A percentile compares a stretch with the other conserved stretches of the same genome.
These are phyloP conservation scores for Neofusicoccum cordaticola DNA, from an alignment of 2,329 filamentous ascomycete species.

Conservation along the genomic window DNA sequence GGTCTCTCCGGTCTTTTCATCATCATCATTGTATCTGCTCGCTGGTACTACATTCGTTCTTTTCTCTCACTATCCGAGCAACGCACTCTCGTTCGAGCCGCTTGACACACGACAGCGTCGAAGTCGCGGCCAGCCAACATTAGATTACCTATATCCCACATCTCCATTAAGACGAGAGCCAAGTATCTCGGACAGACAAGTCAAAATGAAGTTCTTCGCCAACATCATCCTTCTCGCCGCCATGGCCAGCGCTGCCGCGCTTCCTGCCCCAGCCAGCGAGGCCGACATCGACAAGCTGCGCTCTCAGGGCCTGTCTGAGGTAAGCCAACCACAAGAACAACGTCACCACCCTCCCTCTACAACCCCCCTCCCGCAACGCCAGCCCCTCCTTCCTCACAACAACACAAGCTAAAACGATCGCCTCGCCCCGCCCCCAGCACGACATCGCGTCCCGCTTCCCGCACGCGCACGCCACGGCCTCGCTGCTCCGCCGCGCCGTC, in stretches of 20 bases:
- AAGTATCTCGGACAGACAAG: not conserved
- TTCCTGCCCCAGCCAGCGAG: conserved; percentile 5
- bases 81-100: not conserved
- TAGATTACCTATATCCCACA: not conserved
- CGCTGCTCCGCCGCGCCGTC: conserved; percentile 22
- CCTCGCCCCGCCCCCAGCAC: not conserved
- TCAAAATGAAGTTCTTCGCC: conserved; percentile 7
- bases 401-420: not conserved
- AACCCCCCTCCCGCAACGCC: not conserved
- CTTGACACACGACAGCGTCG: not conserved
- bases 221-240: not conserved
- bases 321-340: not conserved
- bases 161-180: not conserved
- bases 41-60: not conserved
- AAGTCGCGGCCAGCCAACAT: not conserved
- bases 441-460: conserved; percentile 14
- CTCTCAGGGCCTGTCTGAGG: conserved; percentile 29
- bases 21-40: not conserved
- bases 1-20: not conserved
- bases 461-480: conserved; percentile 9
- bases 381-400: not conserved
- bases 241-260: not conserved
- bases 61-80: not conserved
- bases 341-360: not conserved
- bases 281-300: conserved; percentile 12